These are phyloP conservation scores for Penicillium antarcticum DNA, from an alignment of 495 filamentous ascomycete genomes.

Conservation along the genomic window DNA sequence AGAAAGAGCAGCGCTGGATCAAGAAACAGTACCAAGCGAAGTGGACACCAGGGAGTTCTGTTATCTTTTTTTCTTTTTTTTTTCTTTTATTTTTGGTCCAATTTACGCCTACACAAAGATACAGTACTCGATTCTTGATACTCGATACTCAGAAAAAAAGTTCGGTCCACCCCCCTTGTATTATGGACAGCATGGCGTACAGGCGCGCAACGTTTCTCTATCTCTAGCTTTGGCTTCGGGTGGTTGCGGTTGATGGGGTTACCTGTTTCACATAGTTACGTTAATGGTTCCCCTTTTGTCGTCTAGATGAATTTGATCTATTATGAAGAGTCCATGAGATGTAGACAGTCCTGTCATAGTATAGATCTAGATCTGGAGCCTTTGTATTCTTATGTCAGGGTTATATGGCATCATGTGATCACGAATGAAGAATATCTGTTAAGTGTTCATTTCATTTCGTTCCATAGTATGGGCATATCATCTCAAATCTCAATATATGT, in stretches of 20 bases:
- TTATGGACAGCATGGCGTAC: slow-evolving; percentile 49
- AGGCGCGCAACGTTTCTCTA: slow-evolving; percentile 30
- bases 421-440: neutral
- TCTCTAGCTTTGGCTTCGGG: slow-evolving; percentile 12
- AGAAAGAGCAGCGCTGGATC: neutral
- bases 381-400: neutral
- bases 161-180: slow-evolving; percentile 29
- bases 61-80: neutral
- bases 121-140: too few species aligned
- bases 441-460: neutral
- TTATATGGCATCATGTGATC: slow-evolving; percentile 1
- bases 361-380: neutral
- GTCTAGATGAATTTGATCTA: slow-evolving; percentile 23
- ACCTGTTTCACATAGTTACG: slow-evolving; percentile 26
- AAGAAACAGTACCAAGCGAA: neutral
- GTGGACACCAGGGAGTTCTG: slow-evolving; percentile 8
- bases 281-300: slow-evolving; percentile 17
- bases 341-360: too few species aligned
- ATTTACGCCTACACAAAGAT: slow-evolving; percentile 19
- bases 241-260: slow-evolving; percentile 18
- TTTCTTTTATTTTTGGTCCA: slow-evolving; percentile 12
- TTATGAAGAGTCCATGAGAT: slow-evolving; percentile 14
- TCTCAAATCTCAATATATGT: neutral
- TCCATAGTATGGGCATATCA: neutral
- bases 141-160: slow-evolving; percentile 19